Percentiles rank a stretch among this genome's conserved stretches.
Evolutionary conservation across 257 asterid species (phyloP).

Genomic region (Fraxinus excelsior): DNA sequence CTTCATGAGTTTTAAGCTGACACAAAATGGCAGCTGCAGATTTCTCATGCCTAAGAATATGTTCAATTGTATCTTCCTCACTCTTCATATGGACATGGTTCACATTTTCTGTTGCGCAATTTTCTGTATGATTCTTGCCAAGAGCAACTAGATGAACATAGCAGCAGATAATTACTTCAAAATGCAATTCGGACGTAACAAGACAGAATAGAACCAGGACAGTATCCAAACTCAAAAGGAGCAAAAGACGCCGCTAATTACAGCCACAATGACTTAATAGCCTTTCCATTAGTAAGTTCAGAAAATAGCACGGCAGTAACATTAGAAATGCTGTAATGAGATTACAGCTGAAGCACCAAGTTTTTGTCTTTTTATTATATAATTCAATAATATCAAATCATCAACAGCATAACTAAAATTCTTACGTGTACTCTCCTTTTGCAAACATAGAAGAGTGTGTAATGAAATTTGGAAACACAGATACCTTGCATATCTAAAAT

Average conservation of each 20-base stretch:
- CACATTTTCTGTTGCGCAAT: conserved; percentile 30
- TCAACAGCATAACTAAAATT: conserved; percentile 1
- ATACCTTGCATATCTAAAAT: conserved; percentile 67
- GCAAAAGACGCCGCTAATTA: neutral
- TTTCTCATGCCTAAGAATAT: conserved; percentile 49
- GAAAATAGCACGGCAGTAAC: conserved; percentile 7
- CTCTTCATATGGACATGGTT: conserved; percentile 28
- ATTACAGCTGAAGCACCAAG: conserved; percentile 11
- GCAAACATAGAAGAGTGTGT: neutral
- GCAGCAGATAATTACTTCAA: conserved; percentile 10
- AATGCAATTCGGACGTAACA: neutral
- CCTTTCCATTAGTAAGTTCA: conserved; percentile 6
- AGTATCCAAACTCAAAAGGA: conserved; percentile 10
- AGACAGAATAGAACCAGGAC: conserved; percentile 4
- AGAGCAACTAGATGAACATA: conserved; percentile 49
- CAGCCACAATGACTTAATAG: conserved; percentile 14
- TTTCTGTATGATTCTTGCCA: conserved; percentile 52
- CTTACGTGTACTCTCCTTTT: neutral
- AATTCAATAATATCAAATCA: neutral
- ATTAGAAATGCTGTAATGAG: neutral
- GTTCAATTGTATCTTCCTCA: conserved; percentile 50
- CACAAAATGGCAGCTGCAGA: conserved; percentile 67
- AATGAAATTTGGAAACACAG: conserved; percentile 3
- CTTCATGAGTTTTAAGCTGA: conserved; percentile 45
- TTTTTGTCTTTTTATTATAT: neutral